Evolutionary conservation across 108 stramenopile species (phyloP).

Genomic region (Parietichytrium sp.): DNA sequence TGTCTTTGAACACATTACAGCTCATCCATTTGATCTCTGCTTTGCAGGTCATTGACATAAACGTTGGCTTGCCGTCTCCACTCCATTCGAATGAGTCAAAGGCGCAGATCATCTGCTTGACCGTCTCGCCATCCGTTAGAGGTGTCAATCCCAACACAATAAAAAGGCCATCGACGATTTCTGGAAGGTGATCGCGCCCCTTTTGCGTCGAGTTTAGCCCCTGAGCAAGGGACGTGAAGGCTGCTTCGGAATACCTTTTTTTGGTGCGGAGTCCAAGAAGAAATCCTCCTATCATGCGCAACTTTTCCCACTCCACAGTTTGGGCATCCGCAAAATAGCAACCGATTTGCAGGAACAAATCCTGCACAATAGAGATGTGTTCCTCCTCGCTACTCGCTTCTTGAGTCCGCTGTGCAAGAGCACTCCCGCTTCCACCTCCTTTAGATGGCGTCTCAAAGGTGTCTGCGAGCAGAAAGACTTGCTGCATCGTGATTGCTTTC

Average conservation of each 20-base stretch:
- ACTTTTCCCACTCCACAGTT: neutral
- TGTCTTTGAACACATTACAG: neutral
- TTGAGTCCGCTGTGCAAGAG: neutral
- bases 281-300: neutral
- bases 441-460: conserved; percentile 8
- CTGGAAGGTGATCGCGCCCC: conserved; percentile 6
- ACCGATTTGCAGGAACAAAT: neutral
- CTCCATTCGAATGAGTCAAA: conserved; percentile 12
- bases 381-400: neutral
- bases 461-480: neutral
- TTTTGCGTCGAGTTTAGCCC: neutral
- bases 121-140: conserved; percentile 17
- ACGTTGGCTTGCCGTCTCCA: neutral
- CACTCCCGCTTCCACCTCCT: neutral
- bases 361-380: neutral
- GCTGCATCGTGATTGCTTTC: neutral
- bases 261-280: neutral
- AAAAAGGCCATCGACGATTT: conserved; percentile 22
- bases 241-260: neutral
- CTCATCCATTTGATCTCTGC: conserved; percentile 27
- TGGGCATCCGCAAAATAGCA: neutral
- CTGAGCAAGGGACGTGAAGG: neutral
- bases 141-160: neutral
- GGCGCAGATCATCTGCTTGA: neutral
- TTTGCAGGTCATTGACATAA: neutral